Evolutionary conservation across 768 basidiomycete genomes (phyloP).

Genomic region (Amanita phalloides): DNA sequence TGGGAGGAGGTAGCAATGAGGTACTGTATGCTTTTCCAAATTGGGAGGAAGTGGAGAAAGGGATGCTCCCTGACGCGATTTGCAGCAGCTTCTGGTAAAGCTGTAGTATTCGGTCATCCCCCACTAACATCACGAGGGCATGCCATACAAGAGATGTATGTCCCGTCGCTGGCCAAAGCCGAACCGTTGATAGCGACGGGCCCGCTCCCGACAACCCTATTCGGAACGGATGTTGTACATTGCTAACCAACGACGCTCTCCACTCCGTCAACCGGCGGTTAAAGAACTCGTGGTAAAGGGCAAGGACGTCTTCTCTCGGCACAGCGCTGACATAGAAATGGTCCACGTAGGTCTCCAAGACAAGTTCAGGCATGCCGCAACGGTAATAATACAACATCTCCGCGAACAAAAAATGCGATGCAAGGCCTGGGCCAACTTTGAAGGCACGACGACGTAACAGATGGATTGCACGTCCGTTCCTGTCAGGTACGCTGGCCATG

Average conservation of each 20-base stretch:
- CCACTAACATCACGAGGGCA: slow-evolving; percentile 18
- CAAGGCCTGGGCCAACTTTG: slow-evolving; percentile 14
- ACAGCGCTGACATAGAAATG: slow-evolving; percentile 45
- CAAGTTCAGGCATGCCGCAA: slow-evolving; percentile 14
- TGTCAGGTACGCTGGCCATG: neutral
- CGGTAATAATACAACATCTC: slow-evolving; percentile 34
- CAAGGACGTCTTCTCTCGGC: slow-evolving; percentile 28
- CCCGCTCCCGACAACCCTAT: neutral
- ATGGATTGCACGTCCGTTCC: slow-evolving; percentile 20
- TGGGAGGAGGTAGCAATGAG: slow-evolving; percentile 14
- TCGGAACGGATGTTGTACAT: neutral
- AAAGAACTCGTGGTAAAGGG: slow-evolving; percentile 7
- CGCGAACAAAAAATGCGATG: slow-evolving; percentile 22
- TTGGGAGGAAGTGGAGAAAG: neutral
- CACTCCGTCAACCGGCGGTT: neutral
- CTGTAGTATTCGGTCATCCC: slow-evolving; percentile 14
- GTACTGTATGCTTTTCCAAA: neutral
- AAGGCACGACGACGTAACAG: slow-evolving; percentile 17
- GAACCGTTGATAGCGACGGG: slow-evolving; percentile 7
- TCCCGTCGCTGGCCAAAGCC: slow-evolving; percentile 22
- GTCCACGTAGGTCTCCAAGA: slow-evolving; percentile 35
- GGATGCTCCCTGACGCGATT: slow-evolving; percentile 9
- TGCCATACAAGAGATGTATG: slow-evolving; percentile 31
- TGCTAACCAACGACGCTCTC: neutral
- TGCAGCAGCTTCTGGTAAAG: slow-evolving; percentile 37